Conservation (phyloP, 345 rosid species). For the Eucalyptus cloeziana region DNA sequence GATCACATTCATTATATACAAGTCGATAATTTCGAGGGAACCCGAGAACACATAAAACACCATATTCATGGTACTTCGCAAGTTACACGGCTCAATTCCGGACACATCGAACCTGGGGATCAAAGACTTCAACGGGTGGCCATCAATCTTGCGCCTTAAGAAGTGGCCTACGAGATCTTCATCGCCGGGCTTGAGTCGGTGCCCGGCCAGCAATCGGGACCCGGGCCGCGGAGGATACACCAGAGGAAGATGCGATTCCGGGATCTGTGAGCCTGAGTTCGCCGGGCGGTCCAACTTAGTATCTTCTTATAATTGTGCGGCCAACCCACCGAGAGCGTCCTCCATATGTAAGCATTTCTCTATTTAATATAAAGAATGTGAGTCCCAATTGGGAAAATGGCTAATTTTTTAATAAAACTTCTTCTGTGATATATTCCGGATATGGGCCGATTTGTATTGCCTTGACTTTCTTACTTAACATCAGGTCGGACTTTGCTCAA, state of each 20-base stretch:
- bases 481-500: not conserved
- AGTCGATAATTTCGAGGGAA: not conserved
- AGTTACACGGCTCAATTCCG: not conserved
- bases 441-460: not conserved
- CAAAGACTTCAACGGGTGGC: not conserved
- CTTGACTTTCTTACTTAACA: not conserved
- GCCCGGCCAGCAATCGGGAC: not conserved
- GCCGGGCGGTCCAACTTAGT: not conserved
- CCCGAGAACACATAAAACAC: not conserved
- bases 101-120: not conserved
- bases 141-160: not conserved
- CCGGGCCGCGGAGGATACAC: not conserved
- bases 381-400: not conserved
- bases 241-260: not conserved
- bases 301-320: not conserved
- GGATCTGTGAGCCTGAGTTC: not conserved
- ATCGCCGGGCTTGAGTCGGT: not conserved
- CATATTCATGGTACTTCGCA: not conserved
- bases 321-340: not conserved
- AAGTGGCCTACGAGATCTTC: not conserved
- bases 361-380: not conserved
- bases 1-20: not conserved
- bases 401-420: not conserved
- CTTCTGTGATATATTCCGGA: not conserved
- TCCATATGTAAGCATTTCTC: not conserved